These are phyloP conservation scores for Colletotrichum somersetense DNA, from an alignment of 2,329 filamentous ascomycete species.

Conservation along the genomic window DNA sequence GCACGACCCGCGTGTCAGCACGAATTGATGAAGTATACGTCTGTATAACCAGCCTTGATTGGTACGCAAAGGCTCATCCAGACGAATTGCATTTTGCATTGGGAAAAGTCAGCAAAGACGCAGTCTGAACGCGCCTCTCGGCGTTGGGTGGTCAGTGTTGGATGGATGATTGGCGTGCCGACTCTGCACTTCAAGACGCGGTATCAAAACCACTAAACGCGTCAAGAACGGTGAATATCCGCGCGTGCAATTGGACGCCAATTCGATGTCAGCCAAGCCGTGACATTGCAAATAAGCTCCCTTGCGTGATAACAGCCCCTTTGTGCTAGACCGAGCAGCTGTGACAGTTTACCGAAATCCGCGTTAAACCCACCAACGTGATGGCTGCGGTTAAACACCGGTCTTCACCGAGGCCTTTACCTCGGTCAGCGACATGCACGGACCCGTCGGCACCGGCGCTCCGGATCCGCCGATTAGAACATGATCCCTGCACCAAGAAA, in stretches of 20 bases:
- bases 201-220: slow-evolving; percentile 30
- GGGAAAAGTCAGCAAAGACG: neutral
- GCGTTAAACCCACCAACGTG: neutral
- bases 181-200: slow-evolving; percentile 24
- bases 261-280: neutral
- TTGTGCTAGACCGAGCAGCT: neutral
- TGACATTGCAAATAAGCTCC: no score
- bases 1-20: slow-evolving; percentile 18
- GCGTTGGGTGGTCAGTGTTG: neutral
- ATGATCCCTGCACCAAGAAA: slow-evolving; percentile 36
- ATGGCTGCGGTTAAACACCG: slow-evolving; percentile 7
- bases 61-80: no score
- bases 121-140: slow-evolving; percentile 7
- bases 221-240: slow-evolving; percentile 3
- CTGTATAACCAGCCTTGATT: neutral
- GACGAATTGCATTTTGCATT: neutral
- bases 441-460: slow-evolving; percentile 36
- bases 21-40: neutral
- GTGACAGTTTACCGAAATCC: neutral
- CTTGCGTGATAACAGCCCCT: no score
- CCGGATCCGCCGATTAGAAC: slow-evolving; percentile 32
- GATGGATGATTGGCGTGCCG: slow-evolving; percentile 1
- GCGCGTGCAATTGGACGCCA: neutral
- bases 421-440: slow-evolving; percentile 15
- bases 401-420: slow-evolving; percentile 22